Evolutionary conservation across 2,329 filamentous ascomycete genomes (phyloP).

Genomic region (Sporothrix pallida): DNA sequence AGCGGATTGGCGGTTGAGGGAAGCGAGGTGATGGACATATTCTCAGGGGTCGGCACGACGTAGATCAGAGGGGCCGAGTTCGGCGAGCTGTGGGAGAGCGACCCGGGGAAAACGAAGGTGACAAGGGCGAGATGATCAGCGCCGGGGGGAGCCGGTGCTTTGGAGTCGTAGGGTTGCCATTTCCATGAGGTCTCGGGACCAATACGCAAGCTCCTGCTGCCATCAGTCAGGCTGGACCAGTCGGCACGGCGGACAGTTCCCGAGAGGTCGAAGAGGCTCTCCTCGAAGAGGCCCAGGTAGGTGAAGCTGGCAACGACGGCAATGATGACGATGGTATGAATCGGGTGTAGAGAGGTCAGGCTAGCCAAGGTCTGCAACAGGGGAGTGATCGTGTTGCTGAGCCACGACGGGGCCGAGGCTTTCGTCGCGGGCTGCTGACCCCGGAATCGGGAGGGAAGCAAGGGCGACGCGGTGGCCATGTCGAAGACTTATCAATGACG

Average conservation of each 20-base stretch:
- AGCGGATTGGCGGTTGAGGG: conserved; percentile 85
- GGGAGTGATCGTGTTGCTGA: conserved; percentile 71
- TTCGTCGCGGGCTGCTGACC: conserved; percentile 59
- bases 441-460: conserved; percentile 67
- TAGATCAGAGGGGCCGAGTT: conserved; percentile 71
- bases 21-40: conserved; percentile 74
- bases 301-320: conserved; percentile 91
- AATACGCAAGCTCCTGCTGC: conserved; percentile 75
- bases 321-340: conserved; percentile 91
- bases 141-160: conserved; percentile 42
- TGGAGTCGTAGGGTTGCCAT: conserved; percentile 77
- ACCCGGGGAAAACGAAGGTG: conserved; percentile 90
- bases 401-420: conserved; percentile 59
- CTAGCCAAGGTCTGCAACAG: conserved; percentile 78
- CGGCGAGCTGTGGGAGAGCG: conserved; percentile 68
- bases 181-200: conserved; percentile 86
- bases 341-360: conserved; percentile 87
- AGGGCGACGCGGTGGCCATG: conserved; percentile 49
- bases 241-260: conserved; percentile 68
- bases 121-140: conserved; percentile 78
- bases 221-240: conserved; percentile 76
- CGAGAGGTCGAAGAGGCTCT: conserved; percentile 77
- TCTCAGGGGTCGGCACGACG: conserved; percentile 72
- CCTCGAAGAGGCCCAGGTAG: conserved; percentile 89
- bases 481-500: no score